Evolutionary conservation across 192 early-diverging fungal genomes (phyloP).

Genomic region (Funneliformis geosporum): DNA sequence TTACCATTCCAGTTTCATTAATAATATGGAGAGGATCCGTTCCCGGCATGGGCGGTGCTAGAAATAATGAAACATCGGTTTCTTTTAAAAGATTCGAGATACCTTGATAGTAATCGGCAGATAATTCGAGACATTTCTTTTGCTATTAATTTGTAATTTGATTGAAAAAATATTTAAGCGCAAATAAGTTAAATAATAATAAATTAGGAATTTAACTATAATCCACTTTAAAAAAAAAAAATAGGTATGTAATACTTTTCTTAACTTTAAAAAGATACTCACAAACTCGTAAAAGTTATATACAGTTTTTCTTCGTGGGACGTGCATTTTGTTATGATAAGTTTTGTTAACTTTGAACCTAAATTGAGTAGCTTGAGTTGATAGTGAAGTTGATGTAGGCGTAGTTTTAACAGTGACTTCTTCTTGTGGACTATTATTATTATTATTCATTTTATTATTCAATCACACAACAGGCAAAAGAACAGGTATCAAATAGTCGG

Average conservation of each 20-base stretch:
- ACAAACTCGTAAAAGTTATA: slow-evolving; percentile 33
- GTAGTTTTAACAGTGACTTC: neutral
- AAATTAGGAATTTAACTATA: neutral
- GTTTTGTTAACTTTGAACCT: slow-evolving; percentile 22
- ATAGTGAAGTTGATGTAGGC: neutral
- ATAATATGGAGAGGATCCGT: slow-evolving; percentile 18
- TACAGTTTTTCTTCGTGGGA: slow-evolving; percentile 17
- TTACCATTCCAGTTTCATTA: slow-evolving; percentile 27
- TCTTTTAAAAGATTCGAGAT: slow-evolving; percentile 28
- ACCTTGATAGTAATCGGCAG: slow-evolving; percentile 29
- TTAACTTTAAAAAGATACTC: neutral
- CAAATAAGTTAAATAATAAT: neutral
- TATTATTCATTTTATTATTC: neutral
- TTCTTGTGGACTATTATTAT: neutral
- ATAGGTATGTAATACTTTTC: neutral
- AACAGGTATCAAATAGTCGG: neutral
- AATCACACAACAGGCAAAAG: neutral
- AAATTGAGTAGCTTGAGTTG: neutral
- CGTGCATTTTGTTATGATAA: slow-evolving; percentile 22
- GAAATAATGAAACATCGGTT: slow-evolving; percentile 28
- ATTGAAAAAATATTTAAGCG: neutral
- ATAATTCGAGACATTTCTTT: slow-evolving; percentile 30
- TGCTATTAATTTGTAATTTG: neutral
- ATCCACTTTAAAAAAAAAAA: neutral
- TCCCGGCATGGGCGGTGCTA: slow-evolving; percentile 8